These are phyloP conservation scores for Phytopythium sindhum DNA, from an alignment of 352 stramenopile genomes.

Conservation along the genomic window DNA sequence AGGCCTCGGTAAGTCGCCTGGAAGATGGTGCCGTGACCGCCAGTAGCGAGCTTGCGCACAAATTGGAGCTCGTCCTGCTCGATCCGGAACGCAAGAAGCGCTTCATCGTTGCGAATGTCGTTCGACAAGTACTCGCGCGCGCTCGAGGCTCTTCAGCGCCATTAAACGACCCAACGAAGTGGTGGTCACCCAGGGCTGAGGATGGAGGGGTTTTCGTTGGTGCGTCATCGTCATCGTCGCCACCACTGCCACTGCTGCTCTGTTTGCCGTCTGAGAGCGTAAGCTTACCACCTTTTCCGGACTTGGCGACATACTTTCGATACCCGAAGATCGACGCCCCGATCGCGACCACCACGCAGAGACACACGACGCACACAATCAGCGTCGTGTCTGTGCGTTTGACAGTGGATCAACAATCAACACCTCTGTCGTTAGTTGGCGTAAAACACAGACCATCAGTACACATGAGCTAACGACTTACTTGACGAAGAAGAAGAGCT, in stretches of 20 bases:
- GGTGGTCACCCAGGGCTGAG: background rate
- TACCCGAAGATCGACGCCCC: background rate
- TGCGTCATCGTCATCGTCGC: background rate
- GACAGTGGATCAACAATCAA: background rate
- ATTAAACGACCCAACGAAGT: background rate
- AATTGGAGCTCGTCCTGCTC: constrained; percentile 25
- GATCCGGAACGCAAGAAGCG: constrained; percentile 31
- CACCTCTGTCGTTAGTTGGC: background rate
- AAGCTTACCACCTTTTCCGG: background rate
- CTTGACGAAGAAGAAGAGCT: background rate
- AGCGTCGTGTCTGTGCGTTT: background rate
- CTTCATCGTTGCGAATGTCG: constrained; percentile 44
- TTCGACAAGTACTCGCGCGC: constrained; percentile 25
- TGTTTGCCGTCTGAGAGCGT: background rate
- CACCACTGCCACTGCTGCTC: background rate
- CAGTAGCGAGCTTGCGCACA: constrained; percentile 18
- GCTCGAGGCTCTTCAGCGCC: background rate
- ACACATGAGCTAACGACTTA: background rate
- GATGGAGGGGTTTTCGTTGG: background rate
- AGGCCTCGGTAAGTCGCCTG: constrained; percentile 19
- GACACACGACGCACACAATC: background rate
- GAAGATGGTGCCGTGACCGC: constrained; percentile 37
- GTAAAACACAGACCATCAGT: background rate
- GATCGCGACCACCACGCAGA: background rate
- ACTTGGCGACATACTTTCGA: constrained; percentile 1